phyloP scores from a whole-genome alignment of 495 filamentous ascomycete genomes.

The Emericellopsis terricola region DNA sequence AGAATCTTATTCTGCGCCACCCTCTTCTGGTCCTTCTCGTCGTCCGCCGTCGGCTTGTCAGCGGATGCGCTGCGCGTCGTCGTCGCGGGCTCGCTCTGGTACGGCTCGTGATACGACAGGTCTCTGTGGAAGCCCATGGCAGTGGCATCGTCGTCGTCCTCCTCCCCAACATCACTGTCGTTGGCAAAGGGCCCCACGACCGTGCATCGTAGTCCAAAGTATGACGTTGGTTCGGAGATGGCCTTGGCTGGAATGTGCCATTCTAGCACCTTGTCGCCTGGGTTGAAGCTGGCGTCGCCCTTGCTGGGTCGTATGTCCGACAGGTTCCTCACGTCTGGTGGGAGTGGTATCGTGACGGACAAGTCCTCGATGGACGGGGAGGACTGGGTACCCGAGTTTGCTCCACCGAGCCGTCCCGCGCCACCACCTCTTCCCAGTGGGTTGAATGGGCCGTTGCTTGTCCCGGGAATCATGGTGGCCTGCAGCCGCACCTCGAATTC shows the following conservation, averaged over 20 bases:
- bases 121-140: slow-evolving; percentile 34
- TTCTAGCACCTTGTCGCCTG: slow-evolving; percentile 52
- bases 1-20: slow-evolving; percentile 56
- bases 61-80: slow-evolving; percentile 22
- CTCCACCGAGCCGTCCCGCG: slow-evolving; percentile 19
- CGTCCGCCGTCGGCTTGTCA: slow-evolving; percentile 18
- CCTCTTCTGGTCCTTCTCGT: slow-evolving; percentile 30
- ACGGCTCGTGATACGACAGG: slow-evolving; percentile 42
- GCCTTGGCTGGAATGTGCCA: slow-evolving; percentile 68
- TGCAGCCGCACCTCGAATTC: slow-evolving; percentile 83
- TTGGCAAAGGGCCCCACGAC: slow-evolving; percentile 51
- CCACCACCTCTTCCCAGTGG: slow-evolving; percentile 31
- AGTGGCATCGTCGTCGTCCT: slow-evolving; percentile 29
- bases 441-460: slow-evolving; percentile 11
- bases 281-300: slow-evolving; percentile 68
- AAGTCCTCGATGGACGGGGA: slow-evolving; percentile 64
- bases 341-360: slow-evolving; percentile 64
- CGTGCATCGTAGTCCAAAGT: slow-evolving; percentile 53
- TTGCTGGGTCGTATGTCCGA: slow-evolving; percentile 64
- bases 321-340: slow-evolving; percentile 67
- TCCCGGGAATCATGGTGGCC: slow-evolving; percentile 45
- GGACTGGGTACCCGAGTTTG: slow-evolving; percentile 23
- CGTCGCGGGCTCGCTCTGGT: slow-evolving; percentile 19
- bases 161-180: no score
- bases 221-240: slow-evolving; percentile 44